phyloP scores from a whole-genome alignment of 768 basidiomycete species.

The Rhizopogon sp. region DNA sequence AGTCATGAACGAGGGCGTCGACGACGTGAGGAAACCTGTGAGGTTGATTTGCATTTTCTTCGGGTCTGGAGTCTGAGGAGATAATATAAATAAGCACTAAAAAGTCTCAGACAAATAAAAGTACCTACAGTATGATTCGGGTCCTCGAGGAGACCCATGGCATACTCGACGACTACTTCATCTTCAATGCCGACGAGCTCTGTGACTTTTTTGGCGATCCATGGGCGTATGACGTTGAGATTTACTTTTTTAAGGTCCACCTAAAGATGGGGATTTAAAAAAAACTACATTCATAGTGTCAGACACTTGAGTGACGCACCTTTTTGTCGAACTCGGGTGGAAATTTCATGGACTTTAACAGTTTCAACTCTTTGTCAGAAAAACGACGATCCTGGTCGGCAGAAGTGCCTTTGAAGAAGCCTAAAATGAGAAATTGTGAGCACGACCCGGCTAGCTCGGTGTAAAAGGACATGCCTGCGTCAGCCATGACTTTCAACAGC shows the following conservation, averaged over 20 bases:
- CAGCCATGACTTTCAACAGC: constrained; percentile 39
- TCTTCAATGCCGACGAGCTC: constrained; percentile 93
- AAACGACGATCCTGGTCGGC: constrained; percentile 91
- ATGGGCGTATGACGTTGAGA: constrained; percentile 84
- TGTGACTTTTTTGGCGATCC: constrained; percentile 91
- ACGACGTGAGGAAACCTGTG: constrained; percentile 86
- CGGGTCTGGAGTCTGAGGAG: constrained; percentile 75
- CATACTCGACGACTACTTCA: constrained; percentile 95
- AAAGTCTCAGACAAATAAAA: background rate
- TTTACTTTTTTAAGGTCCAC: constrained; percentile 98
- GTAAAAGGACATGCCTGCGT: constrained; percentile 44
- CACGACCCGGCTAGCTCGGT: background rate
- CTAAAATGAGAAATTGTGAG: constrained; percentile 28
- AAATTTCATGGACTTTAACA: constrained; percentile 88
- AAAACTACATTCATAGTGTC: background rate
- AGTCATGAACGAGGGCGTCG: constrained; percentile 83
- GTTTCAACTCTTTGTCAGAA: constrained; percentile 89
- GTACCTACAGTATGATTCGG: constrained; percentile 67
- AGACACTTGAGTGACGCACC: constrained; percentile 31
- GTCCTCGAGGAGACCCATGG: constrained; percentile 91
- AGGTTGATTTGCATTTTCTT: constrained; percentile 94
- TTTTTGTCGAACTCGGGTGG: constrained; percentile 87
- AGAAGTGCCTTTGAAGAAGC: constrained; percentile 89
- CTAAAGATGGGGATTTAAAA: constrained; percentile 27
- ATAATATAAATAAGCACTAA: background rate